These are phyloP conservation scores for Xanthoceras sorbifolium DNA, from an alignment of 345 rosid species.

Conservation along the genomic window DNA sequence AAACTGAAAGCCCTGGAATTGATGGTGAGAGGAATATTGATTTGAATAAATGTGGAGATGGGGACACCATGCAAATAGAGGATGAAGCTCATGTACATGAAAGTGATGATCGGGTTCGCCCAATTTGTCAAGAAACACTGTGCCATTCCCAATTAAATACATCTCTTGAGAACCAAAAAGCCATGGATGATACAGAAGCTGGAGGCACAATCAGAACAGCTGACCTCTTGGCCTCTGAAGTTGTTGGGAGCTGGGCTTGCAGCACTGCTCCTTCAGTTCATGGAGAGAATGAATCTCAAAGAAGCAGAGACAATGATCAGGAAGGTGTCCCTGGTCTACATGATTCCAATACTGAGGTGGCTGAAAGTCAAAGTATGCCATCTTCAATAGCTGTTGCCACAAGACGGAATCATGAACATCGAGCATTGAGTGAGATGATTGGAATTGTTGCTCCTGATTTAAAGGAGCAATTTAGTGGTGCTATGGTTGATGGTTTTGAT, in stretches of 20 bases:
- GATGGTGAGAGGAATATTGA: constrained; percentile 41
- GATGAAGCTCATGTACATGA: constrained; percentile 56
- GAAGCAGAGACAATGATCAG: constrained; percentile 47
- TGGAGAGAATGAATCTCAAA: constrained; percentile 70
- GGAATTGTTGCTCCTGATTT: constrained; percentile 66
- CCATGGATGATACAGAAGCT: constrained; percentile 59
- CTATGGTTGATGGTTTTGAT: constrained; percentile 30
- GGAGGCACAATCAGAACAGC: constrained; percentile 66
- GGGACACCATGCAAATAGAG: constrained; percentile 86
- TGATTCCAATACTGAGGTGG: constrained; percentile 47
- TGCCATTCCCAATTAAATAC: constrained; percentile 34
- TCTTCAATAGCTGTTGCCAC: constrained; percentile 39
- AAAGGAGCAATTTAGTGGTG: constrained; percentile 49
- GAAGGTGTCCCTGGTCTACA: constrained; percentile 35
- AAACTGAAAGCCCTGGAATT: constrained; percentile 69
- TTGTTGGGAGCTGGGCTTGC: constrained; percentile 83
- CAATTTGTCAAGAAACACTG: constrained; percentile 23
- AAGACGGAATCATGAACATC: constrained; percentile 39
- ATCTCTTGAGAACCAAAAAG: constrained; percentile 39
- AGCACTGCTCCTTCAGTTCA: constrained; percentile 83
- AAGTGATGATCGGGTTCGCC: constrained; percentile 39
- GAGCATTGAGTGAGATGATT: constrained; percentile 58
- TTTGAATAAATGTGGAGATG: constrained; percentile 46
- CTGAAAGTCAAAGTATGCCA: constrained; percentile 63
- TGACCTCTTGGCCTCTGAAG: constrained; percentile 89